These are phyloP conservation scores for Neurospora cerealis DNA, from an alignment of 495 filamentous ascomycete genomes.

Conservation along the genomic window DNA sequence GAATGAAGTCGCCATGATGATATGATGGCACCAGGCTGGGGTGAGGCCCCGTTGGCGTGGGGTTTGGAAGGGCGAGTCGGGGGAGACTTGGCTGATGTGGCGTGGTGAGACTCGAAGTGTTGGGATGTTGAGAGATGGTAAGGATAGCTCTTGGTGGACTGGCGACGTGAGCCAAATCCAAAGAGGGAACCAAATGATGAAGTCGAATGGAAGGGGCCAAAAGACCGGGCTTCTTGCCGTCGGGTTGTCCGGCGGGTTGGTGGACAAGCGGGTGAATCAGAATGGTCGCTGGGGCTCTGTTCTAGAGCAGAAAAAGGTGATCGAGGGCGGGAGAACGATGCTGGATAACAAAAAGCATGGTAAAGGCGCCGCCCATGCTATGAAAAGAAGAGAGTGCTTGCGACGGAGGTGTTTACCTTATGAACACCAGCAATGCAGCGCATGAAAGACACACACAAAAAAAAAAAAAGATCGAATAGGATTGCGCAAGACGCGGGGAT, in stretches of 20 bases:
- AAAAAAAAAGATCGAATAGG: not conserved
- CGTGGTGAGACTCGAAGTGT: not conserved
- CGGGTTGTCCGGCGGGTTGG: not conserved
- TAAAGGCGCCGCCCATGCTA: not conserved
- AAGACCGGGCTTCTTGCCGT: not conserved
- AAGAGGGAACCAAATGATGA: not conserved
- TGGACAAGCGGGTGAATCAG: not conserved
- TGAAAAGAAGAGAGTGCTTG: not conserved
- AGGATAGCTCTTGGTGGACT: not conserved
- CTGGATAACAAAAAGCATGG: not conserved
- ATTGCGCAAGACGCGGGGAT: not conserved
- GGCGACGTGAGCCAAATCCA: not conserved
- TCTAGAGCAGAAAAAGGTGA: not conserved
- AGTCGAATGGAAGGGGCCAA: not conserved
- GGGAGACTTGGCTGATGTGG: not conserved
- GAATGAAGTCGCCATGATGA: constrained; percentile 8
- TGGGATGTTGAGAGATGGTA: not conserved
- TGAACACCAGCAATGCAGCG: not conserved
- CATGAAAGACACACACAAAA: not conserved
- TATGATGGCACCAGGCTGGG: not conserved
- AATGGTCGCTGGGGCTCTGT: not conserved
- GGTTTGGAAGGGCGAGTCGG: not conserved
- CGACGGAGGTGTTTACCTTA: not conserved
- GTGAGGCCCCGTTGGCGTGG: not conserved
- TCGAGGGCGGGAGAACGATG: not conserved